These are phyloP conservation scores for Plasmopara viticola DNA, from an alignment of 352 stramenopile species.

Conservation along the genomic window DNA sequence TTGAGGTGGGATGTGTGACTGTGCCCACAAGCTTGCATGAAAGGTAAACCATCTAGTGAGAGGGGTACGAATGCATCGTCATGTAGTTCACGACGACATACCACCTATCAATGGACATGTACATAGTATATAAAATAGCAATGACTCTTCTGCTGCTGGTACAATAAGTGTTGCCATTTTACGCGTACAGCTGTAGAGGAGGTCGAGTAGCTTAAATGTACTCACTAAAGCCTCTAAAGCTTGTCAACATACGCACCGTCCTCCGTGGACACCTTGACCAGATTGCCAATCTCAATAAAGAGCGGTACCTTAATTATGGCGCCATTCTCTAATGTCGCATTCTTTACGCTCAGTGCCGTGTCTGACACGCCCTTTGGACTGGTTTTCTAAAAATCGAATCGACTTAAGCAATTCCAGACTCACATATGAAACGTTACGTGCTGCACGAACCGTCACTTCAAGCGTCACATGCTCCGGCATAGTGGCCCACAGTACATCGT, in stretches of 20 bases:
- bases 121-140: neutral
- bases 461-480: constrained; percentile 81
- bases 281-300: constrained; percentile 74
- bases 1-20: neutral
- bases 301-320: constrained; percentile 76
- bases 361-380: constrained; percentile 74
- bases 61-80: neutral
- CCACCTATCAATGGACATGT: constrained; percentile 2
- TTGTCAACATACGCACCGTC: constrained; percentile 79
- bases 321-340: constrained; percentile 75
- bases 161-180: neutral
- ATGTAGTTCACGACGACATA: constrained; percentile 4
- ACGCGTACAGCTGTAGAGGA: no score
- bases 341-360: constrained; percentile 70
- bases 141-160: constrained; percentile 8
- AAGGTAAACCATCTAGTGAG: neutral
- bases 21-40: neutral
- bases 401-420: neutral
- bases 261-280: constrained; percentile 67
- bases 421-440: neutral
- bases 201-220: neutral
- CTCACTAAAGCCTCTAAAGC: constrained; percentile 22
- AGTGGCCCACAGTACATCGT: constrained; percentile 78
- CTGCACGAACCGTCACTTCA: constrained; percentile 44
- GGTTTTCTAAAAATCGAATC: constrained; percentile 39